Base-by-base conservation (phyloP, 176 grass and related monocot species). In the Eleusine indica region DNA sequence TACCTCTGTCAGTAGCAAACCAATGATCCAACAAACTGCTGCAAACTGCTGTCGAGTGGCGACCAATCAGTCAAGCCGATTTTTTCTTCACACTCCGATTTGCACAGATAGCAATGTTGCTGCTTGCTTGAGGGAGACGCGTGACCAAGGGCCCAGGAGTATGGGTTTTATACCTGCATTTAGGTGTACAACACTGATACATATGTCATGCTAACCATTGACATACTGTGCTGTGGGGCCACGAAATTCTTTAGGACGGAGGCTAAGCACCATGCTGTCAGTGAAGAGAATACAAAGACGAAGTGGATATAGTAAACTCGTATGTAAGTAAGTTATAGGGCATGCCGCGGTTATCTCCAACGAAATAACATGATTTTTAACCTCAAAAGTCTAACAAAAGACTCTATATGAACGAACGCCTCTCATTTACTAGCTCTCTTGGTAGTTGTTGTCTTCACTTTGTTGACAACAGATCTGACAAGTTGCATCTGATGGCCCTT, bases 151-250 rank as follows among this genome's bases (percentile, higher is more conserved):
- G 49, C 19, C 39, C 63, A 42, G 68, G 74, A 68, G 39, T 74
- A 51, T 43, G 54, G 67, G 60, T 47, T 87, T 79, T 90, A 83
- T 90, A 79, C 42, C 38, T 69, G 67, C 41, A 82, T 21, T 21
- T 12, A 58, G 53, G 67, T 61, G 79, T 56, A 66, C 0, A 25
- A n/a, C 58, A 73, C 46, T 57, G 4, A 47, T 77, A 35, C 2
- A 35, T 35, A 25, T 25, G 82, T 77, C 87, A 77, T 56, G 9
- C 73, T 40, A 69, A 77, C 49, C 18, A 60, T 37, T 9, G 25
- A 9, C 28, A 64, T 30, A 64, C 30, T 29, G 32, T 35, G 32
- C 32, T 35, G 4, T 30, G 61, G 6, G 10, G 16, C 48, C 7
- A 69, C 3, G 3, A 29, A 25, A 75, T 67, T 2, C 15, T 51